These are phyloP conservation scores for Xylaria sp. DNA, from an alignment of 2,329 filamentous ascomycete genomes.

Conservation along the genomic window DNA sequence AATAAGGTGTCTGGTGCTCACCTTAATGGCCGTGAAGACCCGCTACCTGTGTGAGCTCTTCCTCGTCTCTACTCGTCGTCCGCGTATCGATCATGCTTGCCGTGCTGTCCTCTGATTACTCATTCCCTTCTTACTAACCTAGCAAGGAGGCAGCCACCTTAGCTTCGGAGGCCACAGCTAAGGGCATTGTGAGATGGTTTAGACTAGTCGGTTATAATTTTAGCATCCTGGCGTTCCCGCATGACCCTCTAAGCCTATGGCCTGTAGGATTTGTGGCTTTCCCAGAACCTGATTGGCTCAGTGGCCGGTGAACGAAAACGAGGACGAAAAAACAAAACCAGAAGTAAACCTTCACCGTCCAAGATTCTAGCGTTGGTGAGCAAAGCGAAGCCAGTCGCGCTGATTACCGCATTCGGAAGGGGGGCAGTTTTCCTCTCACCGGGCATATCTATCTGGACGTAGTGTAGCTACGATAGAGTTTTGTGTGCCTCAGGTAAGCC, in stretches of 20 bases:
- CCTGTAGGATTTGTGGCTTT: neutral
- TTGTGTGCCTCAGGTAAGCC: neutral
- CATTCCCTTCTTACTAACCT: neutral
- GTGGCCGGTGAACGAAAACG: slow-evolving; percentile 4
- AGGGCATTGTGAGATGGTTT: neutral
- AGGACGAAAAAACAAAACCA: neutral
- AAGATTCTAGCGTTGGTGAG: neutral
- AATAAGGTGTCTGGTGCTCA: slow-evolving; percentile 9
- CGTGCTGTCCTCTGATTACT: neutral
- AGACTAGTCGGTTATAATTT: slow-evolving; percentile 6
- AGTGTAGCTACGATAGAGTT: neutral
- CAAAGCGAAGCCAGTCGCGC: slow-evolving; percentile 1
- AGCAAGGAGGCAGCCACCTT: neutral
- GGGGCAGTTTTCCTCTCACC: neutral
- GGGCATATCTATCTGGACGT: neutral
- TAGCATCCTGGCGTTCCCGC: neutral
- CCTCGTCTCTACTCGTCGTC: neutral
- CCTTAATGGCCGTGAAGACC: neutral
- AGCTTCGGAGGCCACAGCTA: neutral
- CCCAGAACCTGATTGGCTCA: neutral
- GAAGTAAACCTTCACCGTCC: neutral
- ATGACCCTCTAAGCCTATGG: neutral
- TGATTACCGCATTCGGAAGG: neutral
- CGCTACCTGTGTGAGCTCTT: neutral
- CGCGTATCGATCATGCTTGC: neutral